phyloP scores from a whole-genome alignment of 306 rosid genomes.

The Pueraria montana region DNA sequence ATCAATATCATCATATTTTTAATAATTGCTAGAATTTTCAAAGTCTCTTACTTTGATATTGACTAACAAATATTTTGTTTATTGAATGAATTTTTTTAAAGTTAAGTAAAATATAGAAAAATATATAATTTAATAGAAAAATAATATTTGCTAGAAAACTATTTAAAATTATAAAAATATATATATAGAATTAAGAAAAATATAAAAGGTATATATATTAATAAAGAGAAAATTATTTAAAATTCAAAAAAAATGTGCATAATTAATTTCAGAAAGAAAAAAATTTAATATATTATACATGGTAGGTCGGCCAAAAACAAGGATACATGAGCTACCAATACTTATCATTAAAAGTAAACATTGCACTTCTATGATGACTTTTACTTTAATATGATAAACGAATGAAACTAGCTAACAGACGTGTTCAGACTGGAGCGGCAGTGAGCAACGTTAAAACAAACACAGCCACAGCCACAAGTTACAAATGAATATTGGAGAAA shows the following conservation, averaged over 20 bases:
- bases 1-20: not conserved
- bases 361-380: not conserved
- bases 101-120: not conserved
- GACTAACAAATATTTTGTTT: not conserved
- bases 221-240: not conserved
- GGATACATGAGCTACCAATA: not conserved
- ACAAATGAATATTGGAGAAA: not conserved
- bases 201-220: not conserved
- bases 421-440: not conserved
- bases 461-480: conserved; percentile 6
- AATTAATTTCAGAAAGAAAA: not conserved
- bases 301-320: not conserved
- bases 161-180: not conserved
- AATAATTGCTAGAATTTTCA: not conserved
- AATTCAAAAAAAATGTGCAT: not conserved
- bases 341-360: not conserved
- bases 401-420: not conserved
- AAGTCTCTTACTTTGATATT: not conserved
- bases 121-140: not conserved
- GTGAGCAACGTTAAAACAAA: not conserved
- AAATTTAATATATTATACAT: not conserved
- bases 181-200: not conserved
- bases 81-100: not conserved
- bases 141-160: not conserved
- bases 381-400: not conserved